These are phyloP conservation scores for Chimonanthus salicifolius DNA, from an alignment of 164 flowering plant species.

Conservation along the genomic window DNA sequence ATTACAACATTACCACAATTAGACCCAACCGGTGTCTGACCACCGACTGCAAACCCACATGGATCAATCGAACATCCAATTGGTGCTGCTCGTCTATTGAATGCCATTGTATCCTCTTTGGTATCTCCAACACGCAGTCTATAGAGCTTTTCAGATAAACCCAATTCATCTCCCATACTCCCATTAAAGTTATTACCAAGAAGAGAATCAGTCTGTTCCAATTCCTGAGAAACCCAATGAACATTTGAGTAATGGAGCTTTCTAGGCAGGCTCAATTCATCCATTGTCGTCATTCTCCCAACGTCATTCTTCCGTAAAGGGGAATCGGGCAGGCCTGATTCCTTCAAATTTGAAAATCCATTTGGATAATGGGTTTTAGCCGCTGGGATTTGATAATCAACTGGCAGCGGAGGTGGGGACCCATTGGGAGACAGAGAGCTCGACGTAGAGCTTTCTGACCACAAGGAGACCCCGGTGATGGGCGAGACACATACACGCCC, in stretches of 20 bases:
- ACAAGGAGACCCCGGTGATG: constrained; percentile 23
- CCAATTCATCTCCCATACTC: constrained; percentile 18
- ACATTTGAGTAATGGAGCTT: constrained; percentile 13
- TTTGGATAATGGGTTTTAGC: constrained; percentile 8
- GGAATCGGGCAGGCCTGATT: constrained; percentile 17
- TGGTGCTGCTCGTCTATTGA: neutral
- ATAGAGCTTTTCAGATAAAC: constrained; percentile 22
- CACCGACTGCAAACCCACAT: constrained; percentile 18
- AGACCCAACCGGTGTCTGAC: neutral
- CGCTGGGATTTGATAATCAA: constrained; percentile 9
- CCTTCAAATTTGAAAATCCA: constrained; percentile 16
- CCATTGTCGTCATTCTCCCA: constrained; percentile 8
- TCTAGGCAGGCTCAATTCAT: constrained; percentile 20
- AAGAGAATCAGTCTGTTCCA: constrained; percentile 15
- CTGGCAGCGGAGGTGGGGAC: constrained; percentile 10
- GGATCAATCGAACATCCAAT: constrained; percentile 3
- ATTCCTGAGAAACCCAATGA: constrained; percentile 13
- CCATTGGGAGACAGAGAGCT: constrained; percentile 7
- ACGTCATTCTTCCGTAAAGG: constrained; percentile 10
- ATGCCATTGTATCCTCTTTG: constrained; percentile 6
- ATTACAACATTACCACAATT: constrained; percentile 15
- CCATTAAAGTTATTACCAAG: constrained; percentile 14
- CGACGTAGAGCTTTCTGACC: constrained; percentile 31
- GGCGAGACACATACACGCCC: constrained; percentile 24
- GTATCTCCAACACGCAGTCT: constrained; percentile 28